Evolutionary conservation across 106 monocot species (phyloP).

Genomic region (Apostasia ramifera): DNA sequence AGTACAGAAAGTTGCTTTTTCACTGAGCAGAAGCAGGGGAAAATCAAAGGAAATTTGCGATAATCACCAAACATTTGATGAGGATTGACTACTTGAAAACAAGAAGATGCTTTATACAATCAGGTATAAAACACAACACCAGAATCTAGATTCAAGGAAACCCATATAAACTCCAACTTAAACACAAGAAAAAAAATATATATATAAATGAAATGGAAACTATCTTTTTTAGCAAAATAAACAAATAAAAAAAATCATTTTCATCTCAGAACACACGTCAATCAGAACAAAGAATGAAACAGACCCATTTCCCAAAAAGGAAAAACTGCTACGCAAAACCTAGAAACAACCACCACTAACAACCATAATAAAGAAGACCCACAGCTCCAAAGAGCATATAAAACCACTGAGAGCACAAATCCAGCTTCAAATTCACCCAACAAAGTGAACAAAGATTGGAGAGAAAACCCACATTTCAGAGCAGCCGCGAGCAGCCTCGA

Average conservation of each 20-base stretch:
- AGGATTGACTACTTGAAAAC: background rate
- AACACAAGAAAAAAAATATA: no score
- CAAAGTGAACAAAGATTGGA: background rate
- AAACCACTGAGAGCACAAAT: background rate
- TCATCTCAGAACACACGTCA: background rate
- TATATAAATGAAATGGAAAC: background rate
- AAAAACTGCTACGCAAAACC: background rate
- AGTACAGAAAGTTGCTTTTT: no score
- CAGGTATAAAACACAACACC: background rate
- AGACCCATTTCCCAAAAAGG: background rate
- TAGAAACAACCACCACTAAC: no score
- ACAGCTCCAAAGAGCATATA: background rate
- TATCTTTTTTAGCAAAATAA: background rate
- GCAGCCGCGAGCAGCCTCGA: background rate
- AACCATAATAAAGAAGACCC: background rate
- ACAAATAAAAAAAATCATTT: background rate
- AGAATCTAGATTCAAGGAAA: background rate
- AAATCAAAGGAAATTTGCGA: no score
- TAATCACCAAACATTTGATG: no score
- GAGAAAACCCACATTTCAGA: constrained; percentile 8
- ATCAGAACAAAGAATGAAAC: background rate
- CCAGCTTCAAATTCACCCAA: background rate
- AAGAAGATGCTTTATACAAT: background rate
- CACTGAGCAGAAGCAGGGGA: no score
- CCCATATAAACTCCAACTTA: no score